Evolutionary conservation across 176 grass and related monocot species (phyloP), one percentile per base, ranked within the genome.

Genomic region (Canna indica): DNA sequence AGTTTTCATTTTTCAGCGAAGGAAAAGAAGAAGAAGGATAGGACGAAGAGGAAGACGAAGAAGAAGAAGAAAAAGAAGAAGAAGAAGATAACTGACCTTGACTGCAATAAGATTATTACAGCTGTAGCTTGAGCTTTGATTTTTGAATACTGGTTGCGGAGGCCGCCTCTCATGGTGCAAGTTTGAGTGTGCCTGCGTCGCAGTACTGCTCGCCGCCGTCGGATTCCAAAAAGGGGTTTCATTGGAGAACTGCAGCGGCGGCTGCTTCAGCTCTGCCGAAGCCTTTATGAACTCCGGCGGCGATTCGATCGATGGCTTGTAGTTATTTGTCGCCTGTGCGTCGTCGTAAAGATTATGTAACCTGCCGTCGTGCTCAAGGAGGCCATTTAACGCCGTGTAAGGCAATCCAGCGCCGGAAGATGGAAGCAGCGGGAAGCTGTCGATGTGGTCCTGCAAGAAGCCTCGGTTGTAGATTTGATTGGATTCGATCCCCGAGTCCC

Each of bases 181-280:
- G 3, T 28, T 41, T 42, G 70, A 30, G 13, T 69, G 45, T 24
- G 42, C 80, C 14, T 32, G 77, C 8, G 47, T 42, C 26, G 2
- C 47, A n/a, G n/a, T 57, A 32, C 72, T 11, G 44, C 15, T 46
- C 29, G 66, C 38, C 72, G 72, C 33, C 6, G 64, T 83, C 30
- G 83, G 68, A 73, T 76, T 84, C 81, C 81, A 86, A 62, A 74
- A 86, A 25, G 76, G 61, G 0, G 83, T 64, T 10, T 86, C 80
- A 75, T 86, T 81, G 78, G 83, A 78, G 71, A 83, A 86, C 67
- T 83, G 81, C 26, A 83, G 77, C 34, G 71, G 62, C 47, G 79
- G 39, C 41, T 72, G 50, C 69, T 46, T 7, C 36, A 69, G 36
- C 4, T 47, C 6, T 7, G 25, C 11, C 81, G 75, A 47, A 82